A percentile compares a stretch with the other conserved stretches of the same genome.
Conservation (phyloP, 345 rosid genomes). For the Melaleuca alternifolia region DNA sequence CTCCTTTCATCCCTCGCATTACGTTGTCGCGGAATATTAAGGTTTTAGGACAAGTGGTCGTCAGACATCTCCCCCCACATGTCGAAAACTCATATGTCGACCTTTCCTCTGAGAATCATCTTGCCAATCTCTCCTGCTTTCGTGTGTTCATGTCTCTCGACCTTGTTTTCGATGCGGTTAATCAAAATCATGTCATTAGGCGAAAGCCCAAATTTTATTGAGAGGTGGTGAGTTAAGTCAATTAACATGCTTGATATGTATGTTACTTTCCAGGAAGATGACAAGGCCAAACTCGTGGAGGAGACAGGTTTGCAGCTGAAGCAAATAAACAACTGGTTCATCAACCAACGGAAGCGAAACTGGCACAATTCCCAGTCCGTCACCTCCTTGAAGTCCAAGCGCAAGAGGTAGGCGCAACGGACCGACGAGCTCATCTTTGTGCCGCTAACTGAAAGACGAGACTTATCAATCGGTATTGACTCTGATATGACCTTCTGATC, state of each 20-base stretch:
- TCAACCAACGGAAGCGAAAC: constrained; percentile 94
- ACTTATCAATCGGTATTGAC: neutral
- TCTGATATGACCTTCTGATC: neutral
- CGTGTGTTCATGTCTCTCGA: neutral
- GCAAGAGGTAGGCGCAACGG: constrained; percentile 47
- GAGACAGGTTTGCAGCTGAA: constrained; percentile 96
- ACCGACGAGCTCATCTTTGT: neutral
- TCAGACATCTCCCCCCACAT: neutral
- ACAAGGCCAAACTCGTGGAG: constrained; percentile 95
- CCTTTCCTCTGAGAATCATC: neutral
- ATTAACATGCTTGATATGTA: neutral
- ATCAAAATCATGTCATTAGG: neutral
- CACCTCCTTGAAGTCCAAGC: constrained; percentile 90
- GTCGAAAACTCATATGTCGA: neutral
- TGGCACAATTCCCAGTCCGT: constrained; percentile 95
- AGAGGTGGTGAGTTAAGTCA: neutral
- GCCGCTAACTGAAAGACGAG: neutral
- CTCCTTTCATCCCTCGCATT: neutral
- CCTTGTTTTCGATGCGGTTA: neutral
- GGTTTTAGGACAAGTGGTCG: neutral
- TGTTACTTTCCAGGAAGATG: constrained; percentile 68
- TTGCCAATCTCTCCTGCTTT: neutral
- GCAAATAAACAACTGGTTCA: constrained; percentile 99
- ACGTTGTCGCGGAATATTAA: neutral
- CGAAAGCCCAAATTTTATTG: neutral